Base-by-base conservation (phyloP, 163 green algal genomes). In the Trebouxiophyceae sp. region DNA sequence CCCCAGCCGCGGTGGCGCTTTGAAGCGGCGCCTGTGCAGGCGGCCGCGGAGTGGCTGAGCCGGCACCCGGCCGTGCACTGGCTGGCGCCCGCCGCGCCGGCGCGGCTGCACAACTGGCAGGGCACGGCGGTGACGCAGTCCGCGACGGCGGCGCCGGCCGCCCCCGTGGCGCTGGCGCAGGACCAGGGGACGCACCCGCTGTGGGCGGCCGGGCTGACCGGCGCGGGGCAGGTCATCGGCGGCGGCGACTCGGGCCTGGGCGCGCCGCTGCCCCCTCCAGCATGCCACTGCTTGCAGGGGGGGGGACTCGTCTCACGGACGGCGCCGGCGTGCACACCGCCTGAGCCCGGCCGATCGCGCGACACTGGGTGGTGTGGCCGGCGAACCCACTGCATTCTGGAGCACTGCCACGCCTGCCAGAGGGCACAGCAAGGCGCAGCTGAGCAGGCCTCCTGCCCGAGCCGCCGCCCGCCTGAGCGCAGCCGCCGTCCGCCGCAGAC, bases 191-290 rank as follows among this genome's bases (percentile, higher is more conserved):
- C 68, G 23, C 83, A 91, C 65, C 81, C 82, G 0, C 68, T 90
- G 2, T 95, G 87, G 87, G 67, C 68, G n/a, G 83, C 86, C 16
- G 78, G 85, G 45, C 57, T 85, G 22, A 77, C 66, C 8, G 91
- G 91, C 8, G 44, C 66, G 2, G 73, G 76, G 5, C 82, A 96
- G 70, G 71, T 95, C 2, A 73, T 96, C 6, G 91, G 89, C 45
- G 78, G 82, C 22, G 91, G 91, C 5, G 91, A 97, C 81, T 88
- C 67, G 32, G 91, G 91, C 39, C 46, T 97, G 24, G 82, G 81
- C 77, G 66, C 56, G 62, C 33, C 39, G 39, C 16, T 50, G 39
- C 8, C 8, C 8, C 8, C 39, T 50, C 16, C 39, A 50, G 39
- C 39, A 50, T 50, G 39, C 39, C 39, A 50, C 39, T 50, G 12